Base-by-base conservation (phyloP, 768 basidiomycete species). In the Trametes cingulata region DNA sequence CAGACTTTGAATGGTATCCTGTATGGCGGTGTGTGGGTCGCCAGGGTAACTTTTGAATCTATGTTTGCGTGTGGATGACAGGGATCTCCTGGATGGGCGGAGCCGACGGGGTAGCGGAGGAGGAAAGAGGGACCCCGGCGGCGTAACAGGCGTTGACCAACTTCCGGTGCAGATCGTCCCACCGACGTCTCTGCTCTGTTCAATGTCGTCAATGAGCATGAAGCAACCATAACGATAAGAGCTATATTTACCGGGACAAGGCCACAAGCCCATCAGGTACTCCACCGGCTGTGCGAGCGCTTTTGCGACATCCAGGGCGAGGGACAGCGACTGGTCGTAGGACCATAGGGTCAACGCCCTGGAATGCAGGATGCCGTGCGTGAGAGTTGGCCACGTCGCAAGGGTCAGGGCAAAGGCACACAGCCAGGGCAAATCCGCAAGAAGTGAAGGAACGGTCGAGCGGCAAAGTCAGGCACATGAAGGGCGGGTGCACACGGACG, bases 281-380 rank as follows among this genome's bases (percentile, higher is more conserved):
- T 88, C 84, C 46, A 85, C 76, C 10, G 84, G 82, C 24, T 80
- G 77, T 42, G 89, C 69, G n/a, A 90, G 74, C 9, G 82, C 78
- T 65, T 81, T 82, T 60, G 84, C 82, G 45, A 86, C 82, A 35
- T 87, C 84, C 61, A 90, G 75, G 1, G 87, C 86, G 39, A 86
- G 73, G 15, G 74, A 78, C 63, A 89, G 69, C 0, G 81, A 77
- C 52, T 80, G 75, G 66, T 90, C 87, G 58, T 77, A 78, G 62
- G 82, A 77, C 85, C 85, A 90, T 54, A 90, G 71, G 8, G 75
- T 74, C 56, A 90, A 67, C 5, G 82, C 78, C 56, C 85, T 87
- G 61, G 33, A 64, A 51, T 59, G 47, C 51, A 58, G 49, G 48
- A 13, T 40, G 54, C 12, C 62, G 29, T 52, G 42, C 60, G 60